Conservation (phyloP, 2,329 filamentous ascomycete genomes). For the Fusarium setosum region DNA sequence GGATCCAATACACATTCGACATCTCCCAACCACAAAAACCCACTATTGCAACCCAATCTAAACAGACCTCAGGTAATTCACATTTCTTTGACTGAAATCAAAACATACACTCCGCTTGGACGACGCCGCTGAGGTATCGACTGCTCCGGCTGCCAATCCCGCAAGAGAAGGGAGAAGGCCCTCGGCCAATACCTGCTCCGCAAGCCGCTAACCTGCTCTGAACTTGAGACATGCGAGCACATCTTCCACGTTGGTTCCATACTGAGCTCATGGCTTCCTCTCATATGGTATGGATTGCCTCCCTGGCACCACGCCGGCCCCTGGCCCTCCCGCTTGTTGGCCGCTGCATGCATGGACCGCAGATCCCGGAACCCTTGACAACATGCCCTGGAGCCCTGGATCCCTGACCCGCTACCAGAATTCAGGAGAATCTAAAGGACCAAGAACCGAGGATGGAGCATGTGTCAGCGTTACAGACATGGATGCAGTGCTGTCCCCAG, state of each 20-base stretch:
- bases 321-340: neutral
- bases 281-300: constrained; percentile 8
- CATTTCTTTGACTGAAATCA: neutral
- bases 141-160: neutral
- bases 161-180: constrained; percentile 4
- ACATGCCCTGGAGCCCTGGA: constrained; percentile 12
- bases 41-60: constrained; percentile 31
- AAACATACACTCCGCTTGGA: neutral
- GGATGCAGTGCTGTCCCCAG: neutral
- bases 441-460: neutral
- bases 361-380: constrained; percentile 23
- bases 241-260: neutral
- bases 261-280: neutral
- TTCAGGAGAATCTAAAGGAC: constrained; percentile 14
- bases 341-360: constrained; percentile 13
- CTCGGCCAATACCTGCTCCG: neutral
- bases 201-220: neutral
- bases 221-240: constrained; percentile 12
- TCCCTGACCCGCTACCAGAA: constrained; percentile 15
- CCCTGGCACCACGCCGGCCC: neutral
- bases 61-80: constrained; percentile 4
- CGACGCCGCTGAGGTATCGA: neutral
- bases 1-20: constrained; percentile 18
- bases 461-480: neutral
- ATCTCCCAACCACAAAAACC: constrained; percentile 17